phyloP scores from a whole-genome alignment of 2,329 filamentous ascomycete species.

The Alternaria viburni region DNA sequence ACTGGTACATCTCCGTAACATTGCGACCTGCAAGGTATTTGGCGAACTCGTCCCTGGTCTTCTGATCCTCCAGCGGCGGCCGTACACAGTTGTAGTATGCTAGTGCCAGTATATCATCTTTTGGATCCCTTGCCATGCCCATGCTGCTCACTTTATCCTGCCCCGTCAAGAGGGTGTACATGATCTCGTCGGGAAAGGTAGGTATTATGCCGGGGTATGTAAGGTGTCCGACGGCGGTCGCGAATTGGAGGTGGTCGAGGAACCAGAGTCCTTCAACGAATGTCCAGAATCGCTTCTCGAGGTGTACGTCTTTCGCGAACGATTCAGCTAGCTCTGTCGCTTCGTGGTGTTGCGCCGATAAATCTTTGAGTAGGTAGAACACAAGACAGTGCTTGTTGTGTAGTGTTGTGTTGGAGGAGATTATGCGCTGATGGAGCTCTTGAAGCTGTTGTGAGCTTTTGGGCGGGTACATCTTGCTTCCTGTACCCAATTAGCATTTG shows the following conservation, averaged over 20 bases:
- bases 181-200: slow-evolving; percentile 83
- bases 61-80: slow-evolving; percentile 70
- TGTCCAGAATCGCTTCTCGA: slow-evolving; percentile 78
- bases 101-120: slow-evolving; percentile 63
- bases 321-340: slow-evolving; percentile 59
- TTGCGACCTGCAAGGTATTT: slow-evolving; percentile 70
- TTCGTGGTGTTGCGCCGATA: slow-evolving; percentile 58
- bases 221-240: slow-evolving; percentile 72
- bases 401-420: slow-evolving; percentile 66
- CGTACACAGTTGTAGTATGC: slow-evolving; percentile 80
- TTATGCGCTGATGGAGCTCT: slow-evolving; percentile 73
- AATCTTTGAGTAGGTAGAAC: slow-evolving; percentile 83
- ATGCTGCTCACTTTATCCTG: slow-evolving; percentile 25
- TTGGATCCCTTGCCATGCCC: slow-evolving; percentile 36
- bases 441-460: slow-evolving; percentile 71
- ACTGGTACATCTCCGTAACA: slow-evolving; percentile 75
- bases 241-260: slow-evolving; percentile 74
- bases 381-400: slow-evolving; percentile 84
- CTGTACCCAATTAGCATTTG: slow-evolving; percentile 35
- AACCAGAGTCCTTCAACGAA: slow-evolving; percentile 85
- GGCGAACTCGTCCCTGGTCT: slow-evolving; percentile 71
- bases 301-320: slow-evolving; percentile 68
- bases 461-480: slow-evolving; percentile 75
- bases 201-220: slow-evolving; percentile 80
- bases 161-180: slow-evolving; percentile 67